Percentiles rank a stretch among this genome's conserved stretches.
These are phyloP conservation scores for Fusarium buxicola DNA, from an alignment of 2,329 filamentous ascomycete species.

Conservation along the genomic window DNA sequence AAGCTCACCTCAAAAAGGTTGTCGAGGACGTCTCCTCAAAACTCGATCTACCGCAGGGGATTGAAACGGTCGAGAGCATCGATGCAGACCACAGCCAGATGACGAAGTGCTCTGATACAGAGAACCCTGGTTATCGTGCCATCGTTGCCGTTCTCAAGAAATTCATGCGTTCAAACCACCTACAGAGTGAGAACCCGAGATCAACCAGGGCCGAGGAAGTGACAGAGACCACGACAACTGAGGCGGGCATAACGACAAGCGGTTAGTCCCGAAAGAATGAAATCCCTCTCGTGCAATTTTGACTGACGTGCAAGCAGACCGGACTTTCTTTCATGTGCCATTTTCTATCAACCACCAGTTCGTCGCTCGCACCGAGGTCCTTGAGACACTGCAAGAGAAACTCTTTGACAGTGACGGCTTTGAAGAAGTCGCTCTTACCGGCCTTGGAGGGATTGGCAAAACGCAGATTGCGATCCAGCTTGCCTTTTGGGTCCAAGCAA, in stretches of 20 bases:
- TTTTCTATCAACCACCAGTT: neutral
- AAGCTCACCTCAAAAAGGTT: neutral
- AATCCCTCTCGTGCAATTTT: neutral
- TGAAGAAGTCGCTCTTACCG: neutral
- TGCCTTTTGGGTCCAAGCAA: conserved; percentile 46
- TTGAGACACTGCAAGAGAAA: neutral
- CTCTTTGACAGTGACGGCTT: neutral
- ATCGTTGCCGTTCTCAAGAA: conserved; percentile 1
- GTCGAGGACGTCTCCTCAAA: conserved; percentile 54
- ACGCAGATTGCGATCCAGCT: neutral
- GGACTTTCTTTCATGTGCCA: neutral
- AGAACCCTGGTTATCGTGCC: conserved; percentile 47
- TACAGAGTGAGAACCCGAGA: no score
- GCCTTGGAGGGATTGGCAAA: neutral
- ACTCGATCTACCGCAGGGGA: conserved; percentile 47
- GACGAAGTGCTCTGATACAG: conserved; percentile 46
- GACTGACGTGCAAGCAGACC: neutral
- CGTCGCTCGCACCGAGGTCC: neutral
- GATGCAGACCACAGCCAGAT: conserved; percentile 56
- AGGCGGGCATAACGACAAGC: neutral
- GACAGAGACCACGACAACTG: neutral
- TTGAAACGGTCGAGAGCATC: conserved; percentile 54
- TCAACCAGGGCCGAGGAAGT: no score
- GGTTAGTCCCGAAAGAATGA: neutral
- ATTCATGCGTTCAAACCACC: neutral